Percentiles rank a stretch among this genome's conserved stretches.
Conservation (phyloP, 164 flowering plant species). For the Kingdonia uniflora region DNA sequence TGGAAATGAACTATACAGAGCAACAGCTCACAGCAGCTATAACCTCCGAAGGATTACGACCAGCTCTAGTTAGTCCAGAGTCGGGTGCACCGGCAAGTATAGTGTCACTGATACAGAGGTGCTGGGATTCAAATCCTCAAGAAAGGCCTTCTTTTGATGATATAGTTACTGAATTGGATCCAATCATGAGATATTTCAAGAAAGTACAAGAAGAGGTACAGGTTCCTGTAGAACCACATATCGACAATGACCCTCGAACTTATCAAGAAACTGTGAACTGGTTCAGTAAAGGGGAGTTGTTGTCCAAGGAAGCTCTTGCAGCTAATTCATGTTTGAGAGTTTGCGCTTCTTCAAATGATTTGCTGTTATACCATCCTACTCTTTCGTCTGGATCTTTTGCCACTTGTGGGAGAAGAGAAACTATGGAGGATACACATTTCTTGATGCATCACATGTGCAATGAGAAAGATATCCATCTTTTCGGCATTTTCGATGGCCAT, state of each 20-base stretch:
- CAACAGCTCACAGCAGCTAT: constrained; percentile 94
- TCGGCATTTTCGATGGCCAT: constrained; percentile 97
- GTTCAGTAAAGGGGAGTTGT: constrained; percentile 50
- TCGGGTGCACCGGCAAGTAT: constrained; percentile 44
- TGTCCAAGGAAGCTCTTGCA: constrained; percentile 19
- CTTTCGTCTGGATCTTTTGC: constrained; percentile 88
- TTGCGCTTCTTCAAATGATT: constrained; percentile 21
- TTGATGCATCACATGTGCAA: constrained; percentile 55
- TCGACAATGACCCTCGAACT: constrained; percentile 13
- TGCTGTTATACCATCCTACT: constrained; percentile 38
- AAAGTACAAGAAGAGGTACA: constrained; percentile 15
- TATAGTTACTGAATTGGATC: constrained; percentile 46
- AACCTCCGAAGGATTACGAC: constrained; percentile 72
- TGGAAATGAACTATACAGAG: constrained; percentile 94
- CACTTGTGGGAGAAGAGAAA: constrained; percentile 86
- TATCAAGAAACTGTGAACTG: constrained; percentile 50
- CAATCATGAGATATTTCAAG: constrained; percentile 23
- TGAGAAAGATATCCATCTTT: constrained; percentile 47
- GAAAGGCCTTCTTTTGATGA: constrained; percentile 74
- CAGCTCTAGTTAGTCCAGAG: constrained; percentile 51
- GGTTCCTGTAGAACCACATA: constrained; percentile 10
- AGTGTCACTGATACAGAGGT: constrained; percentile 52
- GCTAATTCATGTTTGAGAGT: constrained; percentile 15
- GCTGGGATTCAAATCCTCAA: constrained; percentile 73
- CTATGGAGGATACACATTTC: constrained; percentile 93